Base-by-base conservation (phyloP, 805 yeast genomes). In the Schwanniomyces sp. region DNA sequence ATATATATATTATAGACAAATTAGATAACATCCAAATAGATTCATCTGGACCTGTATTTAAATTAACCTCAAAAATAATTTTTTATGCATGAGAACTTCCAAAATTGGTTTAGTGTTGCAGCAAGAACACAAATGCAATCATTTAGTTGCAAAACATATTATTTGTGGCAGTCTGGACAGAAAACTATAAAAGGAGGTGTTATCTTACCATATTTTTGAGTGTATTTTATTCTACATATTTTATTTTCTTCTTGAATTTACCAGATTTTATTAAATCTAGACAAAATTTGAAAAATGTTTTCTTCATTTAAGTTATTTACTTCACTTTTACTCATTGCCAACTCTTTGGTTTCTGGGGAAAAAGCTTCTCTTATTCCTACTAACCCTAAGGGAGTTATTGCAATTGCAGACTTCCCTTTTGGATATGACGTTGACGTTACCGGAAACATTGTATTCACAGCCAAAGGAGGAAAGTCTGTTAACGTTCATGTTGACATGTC, bases 401-500 rank as follows among this genome's bases (percentile, higher is more conserved):
- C 82, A 25, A 69, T 79, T 57, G 88, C 86, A 4, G 82, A 80
- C 56, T 75, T 83, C 52, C 79, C 80, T 30, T 58, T 53, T 40
- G 82, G 79, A 45, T 67, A 64, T 41, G 66, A 53, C 61, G 63
- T 64, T 48, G 62, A 62, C 10, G 67, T 78, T 47, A 59, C 66
- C 53, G 88, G 89, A 55, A 68, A 77, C 53, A 66, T 85, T 60
- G 80, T 80, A 59, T 80, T 85, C 66, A 58, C 67, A 48, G 75
- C 80, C 32, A 75, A 84, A n/a, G 66, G 76, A 43, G 81, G 85
- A 48, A 82, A 82, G 46, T 67, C 76, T 2, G 84, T 85, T 17
- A 75, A 81, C 53, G 91, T 86, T 43, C 84, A 82, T 56, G 80
- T 86, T 48, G 89, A 85, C 62, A 70, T 84, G 56, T 81, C 88